These are phyloP conservation scores for Nicotiana otophora DNA, from an alignment of 257 asterid species.

Conservation along the genomic window DNA sequence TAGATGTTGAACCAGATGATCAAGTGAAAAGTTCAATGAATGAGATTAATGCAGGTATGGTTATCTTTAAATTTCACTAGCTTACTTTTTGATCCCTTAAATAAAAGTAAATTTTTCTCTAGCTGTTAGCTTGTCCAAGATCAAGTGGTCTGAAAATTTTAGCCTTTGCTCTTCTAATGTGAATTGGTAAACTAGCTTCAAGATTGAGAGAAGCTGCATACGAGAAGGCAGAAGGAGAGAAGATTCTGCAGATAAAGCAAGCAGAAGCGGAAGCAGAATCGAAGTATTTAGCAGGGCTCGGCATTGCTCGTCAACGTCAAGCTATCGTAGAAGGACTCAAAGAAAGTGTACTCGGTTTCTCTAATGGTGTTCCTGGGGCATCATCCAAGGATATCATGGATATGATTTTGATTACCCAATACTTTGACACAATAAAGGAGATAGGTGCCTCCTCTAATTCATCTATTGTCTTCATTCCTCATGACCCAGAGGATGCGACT, in stretches of 20 bases:
- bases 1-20: neutral
- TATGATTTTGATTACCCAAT: conserved; percentile 28
- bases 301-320: conserved; percentile 28
- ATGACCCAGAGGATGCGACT: conserved; percentile 14
- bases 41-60: conserved; percentile 27
- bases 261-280: conserved; percentile 33
- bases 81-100: neutral
- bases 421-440: conserved; percentile 29
- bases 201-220: conserved; percentile 23
- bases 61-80: neutral
- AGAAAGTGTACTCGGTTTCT: conserved; percentile 21
- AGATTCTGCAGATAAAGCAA: conserved; percentile 22
- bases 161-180: neutral
- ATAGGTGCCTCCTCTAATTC: conserved; percentile 24
- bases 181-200: conserved; percentile 7
- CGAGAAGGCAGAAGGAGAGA: conserved; percentile 30
- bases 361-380: conserved; percentile 19
- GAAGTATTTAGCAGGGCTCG: conserved; percentile 22
- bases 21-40: conserved; percentile 27
- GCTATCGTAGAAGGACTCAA: conserved; percentile 27
- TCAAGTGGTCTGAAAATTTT: no score
- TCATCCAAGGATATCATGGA: conserved; percentile 26
- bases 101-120: neutral
- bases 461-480: conserved; percentile 24
- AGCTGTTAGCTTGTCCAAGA: no score